These are phyloP conservation scores for Truncatella angustata DNA, from an alignment of 2,329 filamentous ascomycete species.

Conservation along the genomic window DNA sequence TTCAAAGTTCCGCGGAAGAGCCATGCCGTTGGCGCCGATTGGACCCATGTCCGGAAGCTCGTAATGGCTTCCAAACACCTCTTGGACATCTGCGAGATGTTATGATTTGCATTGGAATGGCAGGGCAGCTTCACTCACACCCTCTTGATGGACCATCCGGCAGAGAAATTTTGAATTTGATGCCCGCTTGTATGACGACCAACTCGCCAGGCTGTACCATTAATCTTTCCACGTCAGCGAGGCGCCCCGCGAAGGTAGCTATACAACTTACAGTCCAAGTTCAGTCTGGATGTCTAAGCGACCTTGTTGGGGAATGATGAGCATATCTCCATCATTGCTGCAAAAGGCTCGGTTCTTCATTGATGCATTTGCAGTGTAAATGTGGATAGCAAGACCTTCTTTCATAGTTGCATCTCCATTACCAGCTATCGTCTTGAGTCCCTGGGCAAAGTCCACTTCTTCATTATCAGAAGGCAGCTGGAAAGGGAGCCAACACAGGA, in stretches of 20 bases:
- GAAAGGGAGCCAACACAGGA: slow-evolving; percentile 41
- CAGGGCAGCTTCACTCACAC: slow-evolving; percentile 26
- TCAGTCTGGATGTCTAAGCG: slow-evolving; percentile 65
- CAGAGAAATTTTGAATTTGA: slow-evolving; percentile 57
- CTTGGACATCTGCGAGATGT: slow-evolving; percentile 39
- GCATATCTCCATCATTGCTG: slow-evolving; percentile 62
- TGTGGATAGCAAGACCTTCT: slow-evolving; percentile 47
- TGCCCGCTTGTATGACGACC: slow-evolving; percentile 61
- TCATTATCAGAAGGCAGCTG: slow-evolving; percentile 22
- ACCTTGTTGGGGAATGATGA: slow-evolving; percentile 63
- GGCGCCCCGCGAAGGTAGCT: slow-evolving; percentile 28
- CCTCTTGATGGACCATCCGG: slow-evolving; percentile 57
- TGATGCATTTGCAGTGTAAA: slow-evolving; percentile 44
- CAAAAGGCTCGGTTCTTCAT: slow-evolving; percentile 45
- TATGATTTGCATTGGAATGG: not conserved
- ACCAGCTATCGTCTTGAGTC: slow-evolving; percentile 47
- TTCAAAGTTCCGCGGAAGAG: slow-evolving; percentile 64
- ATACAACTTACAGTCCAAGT: slow-evolving; percentile 38
- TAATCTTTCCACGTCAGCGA: slow-evolving; percentile 14
- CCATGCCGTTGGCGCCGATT: slow-evolving; percentile 62
- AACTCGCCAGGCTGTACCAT: slow-evolving; percentile 64
- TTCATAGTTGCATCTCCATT: slow-evolving; percentile 48
- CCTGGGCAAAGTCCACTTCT: slow-evolving; percentile 43
- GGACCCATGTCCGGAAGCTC: slow-evolving; percentile 64
- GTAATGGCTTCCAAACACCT: slow-evolving; percentile 63